Conservation (phyloP, 2,329 filamentous ascomycete genomes). For the Fonsecaea pedrosoi region DNA sequence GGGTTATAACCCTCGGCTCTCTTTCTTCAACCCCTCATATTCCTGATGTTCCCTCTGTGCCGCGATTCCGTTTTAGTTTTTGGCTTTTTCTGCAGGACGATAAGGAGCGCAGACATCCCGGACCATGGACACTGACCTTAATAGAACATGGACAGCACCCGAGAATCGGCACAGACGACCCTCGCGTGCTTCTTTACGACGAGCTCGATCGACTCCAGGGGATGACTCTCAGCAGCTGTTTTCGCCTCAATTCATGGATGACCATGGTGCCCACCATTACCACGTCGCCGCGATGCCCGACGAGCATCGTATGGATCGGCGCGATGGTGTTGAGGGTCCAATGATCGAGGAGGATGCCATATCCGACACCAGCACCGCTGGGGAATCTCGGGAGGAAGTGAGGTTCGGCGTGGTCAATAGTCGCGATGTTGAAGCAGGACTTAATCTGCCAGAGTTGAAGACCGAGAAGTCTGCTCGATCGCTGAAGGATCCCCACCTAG, state of each 20-base stretch:
- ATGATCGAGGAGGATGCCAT: constrained; percentile 9
- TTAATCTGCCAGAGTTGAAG: constrained; percentile 22
- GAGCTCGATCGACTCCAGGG: constrained; percentile 32
- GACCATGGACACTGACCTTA: constrained; percentile 23
- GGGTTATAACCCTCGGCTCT: constrained; percentile 13
- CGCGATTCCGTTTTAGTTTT: constrained; percentile 16
- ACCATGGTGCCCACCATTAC: constrained; percentile 35
- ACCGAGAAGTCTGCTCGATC: constrained; percentile 36
- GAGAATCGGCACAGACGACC: constrained; percentile 23
- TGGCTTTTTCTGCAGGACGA: constrained; percentile 1
- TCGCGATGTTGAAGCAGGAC: constrained; percentile 30
- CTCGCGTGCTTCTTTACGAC: constrained; percentile 26
- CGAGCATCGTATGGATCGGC: constrained; percentile 15
- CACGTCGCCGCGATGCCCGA: constrained; percentile 24
- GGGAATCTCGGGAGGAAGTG: constrained; percentile 35
- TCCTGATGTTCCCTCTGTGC: constrained; percentile 9
- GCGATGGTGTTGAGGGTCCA: neutral
- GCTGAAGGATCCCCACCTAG: constrained; percentile 42
- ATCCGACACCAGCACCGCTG: neutral
- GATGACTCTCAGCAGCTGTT: constrained; percentile 32
- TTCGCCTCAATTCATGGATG: constrained; percentile 36
- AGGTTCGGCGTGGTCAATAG: constrained; percentile 29
- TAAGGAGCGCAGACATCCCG: neutral
- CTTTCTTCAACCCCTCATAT: constrained; percentile 4
- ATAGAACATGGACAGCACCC: constrained; percentile 32